Evolutionary conservation across 176 grass and related monocot genomes (phyloP), one percentile per base, ranked within the genome.

Genomic region (Oryza nivara): DNA sequence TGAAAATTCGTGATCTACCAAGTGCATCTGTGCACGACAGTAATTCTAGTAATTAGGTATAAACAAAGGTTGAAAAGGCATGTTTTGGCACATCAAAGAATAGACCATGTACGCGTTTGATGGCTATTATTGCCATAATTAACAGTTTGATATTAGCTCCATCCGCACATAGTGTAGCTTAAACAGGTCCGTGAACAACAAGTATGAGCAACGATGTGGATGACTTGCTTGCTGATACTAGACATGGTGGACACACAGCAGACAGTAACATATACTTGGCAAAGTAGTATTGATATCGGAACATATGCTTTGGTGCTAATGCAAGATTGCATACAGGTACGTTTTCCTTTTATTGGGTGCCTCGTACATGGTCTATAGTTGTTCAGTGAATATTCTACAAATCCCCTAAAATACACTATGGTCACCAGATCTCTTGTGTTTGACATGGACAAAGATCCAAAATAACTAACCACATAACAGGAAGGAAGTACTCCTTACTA

Each of bases 391-490:
- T n/a, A 6, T 7, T 58, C 19, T 15, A n/a, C 19, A 58, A 19
- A 58, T 2, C 19, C 17, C 19, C 0, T 58, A 58, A 58, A 20
- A 58, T 20, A 20, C 54, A 58, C 19, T 20, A 16, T 47, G 13
- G 13, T 66, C 23, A 10, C 78, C 30, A 70, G 11, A 58, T 23
- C 32, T 16, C 79, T 20, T 40, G 66, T 70, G 66, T 70, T 35
- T 11, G 19, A 70, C 34, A 41, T 9, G 49, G 45, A 30, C 15
- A 72, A 82, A 61, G 35, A 82, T 71, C n/a, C 68, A 72, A 82
- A 38, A 80, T 44, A 25, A 72, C n/a, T 63, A 58, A 26, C 23
- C 44, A 43, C 51, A 38, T 46, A 83, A 61, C 9, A 65, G 52
- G 35, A 35, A 28, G 36, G 19, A 68, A 30, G 4, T 52, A 26